These are phyloP conservation scores for Annulohypoxylon bovei DNA, from an alignment of 495 filamentous ascomycete species.

Conservation along the genomic window DNA sequence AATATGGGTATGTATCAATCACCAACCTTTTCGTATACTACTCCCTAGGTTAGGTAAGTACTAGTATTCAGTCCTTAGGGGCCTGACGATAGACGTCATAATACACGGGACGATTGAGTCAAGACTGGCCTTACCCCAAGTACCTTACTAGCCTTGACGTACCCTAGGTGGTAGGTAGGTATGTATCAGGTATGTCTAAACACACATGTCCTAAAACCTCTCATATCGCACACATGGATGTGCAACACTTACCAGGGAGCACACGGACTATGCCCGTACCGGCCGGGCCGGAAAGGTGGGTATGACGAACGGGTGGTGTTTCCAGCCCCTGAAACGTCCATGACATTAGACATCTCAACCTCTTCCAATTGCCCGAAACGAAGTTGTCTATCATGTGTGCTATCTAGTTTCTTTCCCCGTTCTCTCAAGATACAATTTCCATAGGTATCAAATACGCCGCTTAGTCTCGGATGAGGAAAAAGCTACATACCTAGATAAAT, in stretches of 20 bases:
- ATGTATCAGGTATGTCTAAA: neutral
- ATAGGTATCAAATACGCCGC: neutral
- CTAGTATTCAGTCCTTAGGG: neutral
- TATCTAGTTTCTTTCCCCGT: neutral
- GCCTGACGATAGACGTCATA: neutral
- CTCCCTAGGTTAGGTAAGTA: neutral
- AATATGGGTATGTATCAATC: constrained; percentile 8
- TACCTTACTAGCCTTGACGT: neutral
- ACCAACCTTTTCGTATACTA: neutral
- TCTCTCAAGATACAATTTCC: neutral
- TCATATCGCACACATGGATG: neutral
- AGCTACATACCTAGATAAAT: neutral
- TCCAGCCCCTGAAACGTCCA: constrained; percentile 4
- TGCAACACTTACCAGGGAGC: constrained; percentile 1
- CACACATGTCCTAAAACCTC: neutral
- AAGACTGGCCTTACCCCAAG: neutral
- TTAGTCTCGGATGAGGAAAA: neutral
- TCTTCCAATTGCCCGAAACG: neutral
- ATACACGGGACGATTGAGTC: neutral
- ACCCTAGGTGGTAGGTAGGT: constrained; percentile 3
- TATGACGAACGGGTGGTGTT: constrained; percentile 6
- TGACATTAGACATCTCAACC: neutral
- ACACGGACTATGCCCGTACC: neutral
- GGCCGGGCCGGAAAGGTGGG: constrained; percentile 14
- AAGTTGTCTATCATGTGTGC: no score